phyloP scores from a whole-genome alignment of 305 asterid species.

The Fraxinus baroniana region DNA sequence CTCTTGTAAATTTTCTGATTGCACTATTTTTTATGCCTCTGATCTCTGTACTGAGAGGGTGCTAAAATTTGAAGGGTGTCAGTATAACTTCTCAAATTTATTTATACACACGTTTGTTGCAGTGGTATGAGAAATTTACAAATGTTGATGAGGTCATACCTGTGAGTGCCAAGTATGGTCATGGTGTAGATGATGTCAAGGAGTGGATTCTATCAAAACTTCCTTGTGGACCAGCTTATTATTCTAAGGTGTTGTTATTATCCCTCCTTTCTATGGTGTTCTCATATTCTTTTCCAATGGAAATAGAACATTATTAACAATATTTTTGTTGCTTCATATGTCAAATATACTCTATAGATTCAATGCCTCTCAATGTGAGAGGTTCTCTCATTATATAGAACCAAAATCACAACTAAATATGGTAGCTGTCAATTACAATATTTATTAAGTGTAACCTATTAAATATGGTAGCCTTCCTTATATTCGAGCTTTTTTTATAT shows the following conservation, averaged over 20 bases:
- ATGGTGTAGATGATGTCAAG: slow-evolving; percentile 89
- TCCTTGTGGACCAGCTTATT: slow-evolving; percentile 85
- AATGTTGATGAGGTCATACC: slow-evolving; percentile 96
- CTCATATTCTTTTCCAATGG: neutral
- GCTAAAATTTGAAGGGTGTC: slow-evolving; percentile 11
- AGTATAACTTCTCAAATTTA: neutral
- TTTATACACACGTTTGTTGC: slow-evolving; percentile 26
- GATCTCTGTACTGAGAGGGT: neutral
- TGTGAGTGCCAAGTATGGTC: slow-evolving; percentile 96
- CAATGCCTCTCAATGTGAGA: neutral
- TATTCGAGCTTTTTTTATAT: neutral
- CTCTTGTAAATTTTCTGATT: neutral
- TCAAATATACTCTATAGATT: neutral
- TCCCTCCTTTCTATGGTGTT: neutral
- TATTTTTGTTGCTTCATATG: neutral
- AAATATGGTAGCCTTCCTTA: neutral
- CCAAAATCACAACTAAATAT: neutral
- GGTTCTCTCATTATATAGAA: neutral
- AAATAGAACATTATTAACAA: neutral
- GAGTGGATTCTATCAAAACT: slow-evolving; percentile 96
- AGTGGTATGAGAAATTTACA: slow-evolving; percentile 95
- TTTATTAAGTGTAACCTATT: too few relatives aligned
- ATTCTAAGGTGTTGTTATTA: slow-evolving; percentile 67
- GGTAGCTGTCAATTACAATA: too few relatives aligned
- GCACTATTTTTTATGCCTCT: slow-evolving; percentile 2